Percentiles rank a stretch among this genome's conserved stretches.
Conservation (phyloP, 345 rosid genomes). For the Capsella bursapastoris region DNA sequence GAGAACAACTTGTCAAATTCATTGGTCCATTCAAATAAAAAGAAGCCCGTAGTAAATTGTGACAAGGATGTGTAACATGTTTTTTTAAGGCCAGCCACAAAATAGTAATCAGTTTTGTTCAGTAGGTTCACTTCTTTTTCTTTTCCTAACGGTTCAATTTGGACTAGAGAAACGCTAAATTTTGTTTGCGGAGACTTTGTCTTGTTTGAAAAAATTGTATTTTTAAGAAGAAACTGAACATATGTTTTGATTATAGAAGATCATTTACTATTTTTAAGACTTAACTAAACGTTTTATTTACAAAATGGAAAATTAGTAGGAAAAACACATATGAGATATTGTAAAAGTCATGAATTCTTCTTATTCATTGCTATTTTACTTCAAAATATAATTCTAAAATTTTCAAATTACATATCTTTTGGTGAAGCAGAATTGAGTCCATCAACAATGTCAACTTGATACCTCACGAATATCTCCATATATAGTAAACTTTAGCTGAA, state of each 20-base stretch:
- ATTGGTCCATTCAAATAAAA: slow-evolving; percentile 2
- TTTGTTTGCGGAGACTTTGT: neutral
- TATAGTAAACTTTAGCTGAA: neutral
- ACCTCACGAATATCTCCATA: neutral
- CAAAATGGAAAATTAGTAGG: no score
- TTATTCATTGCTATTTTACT: neutral
- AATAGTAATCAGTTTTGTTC: neutral
- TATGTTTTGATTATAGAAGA: neutral
- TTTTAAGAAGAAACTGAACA: neutral
- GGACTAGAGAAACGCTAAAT: neutral
- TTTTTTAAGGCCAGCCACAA: neutral
- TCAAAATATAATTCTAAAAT: neutral
- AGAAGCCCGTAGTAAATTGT: neutral
- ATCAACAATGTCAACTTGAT: slow-evolving; percentile 20
- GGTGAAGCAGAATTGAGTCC: neutral
- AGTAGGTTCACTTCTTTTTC: no score
- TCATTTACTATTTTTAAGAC: neutral
- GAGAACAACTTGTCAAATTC: neutral
- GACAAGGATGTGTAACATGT: slow-evolving; percentile 12
- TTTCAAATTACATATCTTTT: no score
- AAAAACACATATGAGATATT: neutral
- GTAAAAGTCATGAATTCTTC: neutral
- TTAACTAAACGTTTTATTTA: no score
- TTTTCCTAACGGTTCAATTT: neutral
- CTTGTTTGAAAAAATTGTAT: neutral